phyloP scores from a whole-genome alignment of 1,284 basidiomycete genomes.

The Irpex lacteus region DNA sequence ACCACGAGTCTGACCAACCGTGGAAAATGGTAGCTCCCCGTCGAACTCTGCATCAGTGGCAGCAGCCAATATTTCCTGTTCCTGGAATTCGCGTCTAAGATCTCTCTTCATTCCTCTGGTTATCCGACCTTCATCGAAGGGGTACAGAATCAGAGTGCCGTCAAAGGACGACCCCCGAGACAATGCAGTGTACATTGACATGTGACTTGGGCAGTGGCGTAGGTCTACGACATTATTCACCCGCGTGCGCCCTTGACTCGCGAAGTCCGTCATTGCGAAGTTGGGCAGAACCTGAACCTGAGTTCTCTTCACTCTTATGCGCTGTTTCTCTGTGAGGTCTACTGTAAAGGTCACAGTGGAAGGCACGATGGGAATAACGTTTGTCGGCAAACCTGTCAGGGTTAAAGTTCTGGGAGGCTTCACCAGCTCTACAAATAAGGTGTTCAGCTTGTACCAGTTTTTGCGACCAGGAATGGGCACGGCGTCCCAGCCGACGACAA shows the following conservation, averaged over 20 bases:
- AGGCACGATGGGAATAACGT: not conserved
- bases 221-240: not conserved
- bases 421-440: not conserved
- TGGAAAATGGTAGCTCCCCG: not conserved
- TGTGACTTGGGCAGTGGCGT: not conserved
- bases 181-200: not conserved
- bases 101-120: not conserved
- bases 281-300: not conserved
- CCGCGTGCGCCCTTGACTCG: not conserved
- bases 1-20: not conserved
- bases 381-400: not conserved
- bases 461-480: not conserved
- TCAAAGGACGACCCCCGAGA: not conserved
- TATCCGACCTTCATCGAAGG: not conserved
- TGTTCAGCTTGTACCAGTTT: not conserved
- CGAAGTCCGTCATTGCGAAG: not conserved
- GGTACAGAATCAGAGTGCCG: not conserved
- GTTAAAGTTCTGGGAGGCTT: not conserved
- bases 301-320: not conserved
- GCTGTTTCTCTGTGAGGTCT: not conserved
- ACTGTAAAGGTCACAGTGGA: not conserved
- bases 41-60: not conserved
- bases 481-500: conserved; percentile 31
- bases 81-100: not conserved
- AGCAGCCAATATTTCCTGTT: not conserved